Conservation (phyloP, 805 yeast genomes). For the Pichia cephalocereana region DNA sequence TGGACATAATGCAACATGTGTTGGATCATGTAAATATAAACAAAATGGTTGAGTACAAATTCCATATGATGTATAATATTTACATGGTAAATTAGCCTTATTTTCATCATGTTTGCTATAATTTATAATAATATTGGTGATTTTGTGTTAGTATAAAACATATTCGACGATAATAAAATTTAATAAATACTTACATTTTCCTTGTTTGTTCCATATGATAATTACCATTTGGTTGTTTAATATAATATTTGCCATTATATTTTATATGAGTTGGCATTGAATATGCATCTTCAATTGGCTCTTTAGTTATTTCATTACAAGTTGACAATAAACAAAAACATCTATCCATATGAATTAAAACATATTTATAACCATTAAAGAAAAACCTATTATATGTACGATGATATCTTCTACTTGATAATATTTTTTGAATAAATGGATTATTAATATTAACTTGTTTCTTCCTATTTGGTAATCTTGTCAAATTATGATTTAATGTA, state of each 20-base stretch:
- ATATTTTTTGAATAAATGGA: background rate
- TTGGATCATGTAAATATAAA: constrained; percentile 41
- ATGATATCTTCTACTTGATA: background rate
- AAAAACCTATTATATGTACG: constrained; percentile 31
- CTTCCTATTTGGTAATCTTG: background rate
- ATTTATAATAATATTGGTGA: background rate
- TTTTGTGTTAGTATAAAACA: background rate
- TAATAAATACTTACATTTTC: constrained; percentile 1
- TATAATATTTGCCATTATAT: constrained; percentile 13
- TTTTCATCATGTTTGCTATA: background rate
- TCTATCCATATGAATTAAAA: constrained; percentile 32
- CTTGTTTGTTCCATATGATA: constrained; percentile 8
- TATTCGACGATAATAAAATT: background rate
- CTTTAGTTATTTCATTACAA: constrained; percentile 8
- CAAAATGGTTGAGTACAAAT: constrained; percentile 47
- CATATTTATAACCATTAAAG: constrained; percentile 35
- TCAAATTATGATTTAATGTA: no score
- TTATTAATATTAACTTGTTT: background rate
- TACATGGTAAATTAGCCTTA: constrained; percentile 3
- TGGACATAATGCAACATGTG: constrained; percentile 46
- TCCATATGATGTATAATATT: constrained; percentile 31
- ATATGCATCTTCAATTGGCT: constrained; percentile 11
- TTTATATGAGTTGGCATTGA: constrained; percentile 13
- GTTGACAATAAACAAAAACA: constrained; percentile 32
- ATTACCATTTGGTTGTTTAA: constrained; percentile 18